Conservation (phyloP, 1,284 basidiomycete species). For the Apiotrichum veenhuisii region DNA sequence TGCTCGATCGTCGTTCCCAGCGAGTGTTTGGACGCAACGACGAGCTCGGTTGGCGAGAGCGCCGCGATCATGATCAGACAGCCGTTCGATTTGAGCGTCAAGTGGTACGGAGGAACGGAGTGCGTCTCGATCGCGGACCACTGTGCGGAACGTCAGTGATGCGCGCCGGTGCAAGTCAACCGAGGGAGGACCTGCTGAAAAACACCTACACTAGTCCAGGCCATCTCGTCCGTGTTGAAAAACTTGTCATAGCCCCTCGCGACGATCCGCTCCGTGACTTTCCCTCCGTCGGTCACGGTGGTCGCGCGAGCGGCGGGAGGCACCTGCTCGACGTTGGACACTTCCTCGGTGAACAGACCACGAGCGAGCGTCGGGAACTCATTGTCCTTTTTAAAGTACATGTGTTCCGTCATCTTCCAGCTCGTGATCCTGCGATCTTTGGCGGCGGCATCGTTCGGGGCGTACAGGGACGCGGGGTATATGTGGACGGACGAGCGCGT, state of each 20-base stretch:
- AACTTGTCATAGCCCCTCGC: slow-evolving; percentile 97
- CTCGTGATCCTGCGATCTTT: slow-evolving; percentile 57
- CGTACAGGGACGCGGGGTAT: slow-evolving; percentile 41
- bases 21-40: slow-evolving; percentile 91
- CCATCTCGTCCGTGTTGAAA: slow-evolving; percentile 94
- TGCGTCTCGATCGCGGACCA: slow-evolving; percentile 71
- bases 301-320: slow-evolving; percentile 30
- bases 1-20: slow-evolving; percentile 57
- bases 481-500: slow-evolving; percentile 35
- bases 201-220: slow-evolving; percentile 87
- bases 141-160: slow-evolving; percentile 53
- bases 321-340: slow-evolving; percentile 24
- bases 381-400: slow-evolving; percentile 80
- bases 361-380: slow-evolving; percentile 88
- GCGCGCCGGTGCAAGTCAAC: too few species aligned
- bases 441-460: slow-evolving; percentile 8
- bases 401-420: slow-evolving; percentile 96
- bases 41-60: slow-evolving; percentile 66
- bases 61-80: slow-evolving; percentile 97
- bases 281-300: slow-evolving; percentile 6
- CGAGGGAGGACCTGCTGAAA: too few species aligned
- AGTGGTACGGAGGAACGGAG: slow-evolving; percentile 74
- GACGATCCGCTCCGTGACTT: slow-evolving; percentile 61
- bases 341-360: slow-evolving; percentile 70
- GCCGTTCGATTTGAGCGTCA: slow-evolving; percentile 94